These are phyloP conservation scores for Schizochytrium sp. DNA, from an alignment of 108 stramenopile genomes.

Conservation along the genomic window DNA sequence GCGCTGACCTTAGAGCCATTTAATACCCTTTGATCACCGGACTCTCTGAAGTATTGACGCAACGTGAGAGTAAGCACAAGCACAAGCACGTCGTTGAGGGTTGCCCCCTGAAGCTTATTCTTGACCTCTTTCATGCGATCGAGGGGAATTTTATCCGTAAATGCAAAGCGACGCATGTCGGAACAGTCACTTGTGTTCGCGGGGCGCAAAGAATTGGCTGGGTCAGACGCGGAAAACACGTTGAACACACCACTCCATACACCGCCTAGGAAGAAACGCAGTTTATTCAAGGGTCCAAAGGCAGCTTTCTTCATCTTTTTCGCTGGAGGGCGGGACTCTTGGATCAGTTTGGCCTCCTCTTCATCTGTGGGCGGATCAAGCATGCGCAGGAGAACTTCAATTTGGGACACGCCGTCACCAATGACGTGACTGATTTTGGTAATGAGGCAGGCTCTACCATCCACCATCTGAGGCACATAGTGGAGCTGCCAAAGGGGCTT, in stretches of 20 bases:
- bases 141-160: constrained; percentile 10
- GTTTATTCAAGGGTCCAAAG: constrained; percentile 9
- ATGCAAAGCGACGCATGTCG: constrained; percentile 9
- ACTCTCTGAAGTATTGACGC: constrained; percentile 50
- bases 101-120: constrained; percentile 37
- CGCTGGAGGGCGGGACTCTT: neutral
- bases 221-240: constrained; percentile 41
- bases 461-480: constrained; percentile 1
- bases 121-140: constrained; percentile 41
- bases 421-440: constrained; percentile 55
- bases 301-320: constrained; percentile 33
- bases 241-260: constrained; percentile 45
- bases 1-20: constrained; percentile 23
- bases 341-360: neutral
- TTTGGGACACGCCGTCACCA: constrained; percentile 43
- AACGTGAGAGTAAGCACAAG: constrained; percentile 38
- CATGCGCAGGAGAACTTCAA: constrained; percentile 52
- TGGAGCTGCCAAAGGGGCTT: constrained; percentile 46
- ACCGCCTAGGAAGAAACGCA: constrained; percentile 17
- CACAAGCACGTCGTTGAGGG: constrained; percentile 54
- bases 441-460: constrained; percentile 56
- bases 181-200: neutral
- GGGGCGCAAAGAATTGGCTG: constrained; percentile 5
- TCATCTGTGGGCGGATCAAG: constrained; percentile 32
- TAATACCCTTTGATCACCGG: neutral